Evolutionary conservation across 768 basidiomycete genomes (phyloP), one percentile per base, ranked within the genome.

Genomic region (Megacollybia marginata): DNA sequence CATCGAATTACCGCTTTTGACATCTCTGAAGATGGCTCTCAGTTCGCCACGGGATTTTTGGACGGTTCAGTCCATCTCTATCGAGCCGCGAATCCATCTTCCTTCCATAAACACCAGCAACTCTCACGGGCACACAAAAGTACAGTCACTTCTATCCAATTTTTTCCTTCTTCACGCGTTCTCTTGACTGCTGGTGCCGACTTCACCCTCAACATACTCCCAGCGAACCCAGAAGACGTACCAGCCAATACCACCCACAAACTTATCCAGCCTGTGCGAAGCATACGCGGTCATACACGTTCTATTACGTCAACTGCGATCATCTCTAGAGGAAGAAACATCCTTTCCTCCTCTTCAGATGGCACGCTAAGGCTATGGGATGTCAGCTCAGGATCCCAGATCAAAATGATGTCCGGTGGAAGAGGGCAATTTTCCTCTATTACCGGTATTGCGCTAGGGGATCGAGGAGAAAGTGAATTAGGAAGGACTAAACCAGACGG

Each of bases 311-410:
- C 74, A 5, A 75, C 77, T 0, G 73, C 70, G 2, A 87, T 91
- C 54, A 67, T 91, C 36, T 75, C 76, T 0, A 69, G 77, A 2
- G 89, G 89, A 0, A 74, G 79, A 19, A 81, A 82, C 56, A 62
- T 92, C 45, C 57, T 92, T 6, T 85, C 85, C 9, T 67, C 75
- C 5, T 78, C 82, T 0, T 79, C 82, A 49, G 88, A 92, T 60
- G 78, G 80, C 2, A 83, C 82, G 0, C 59, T 89, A 19, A 73
- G 80, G 44, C 66, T 88, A 4, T 90, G 89, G 88, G 83, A 88
- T 53, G 78, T 89, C 8, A 73, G 79, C 2, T 68, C 71, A 8
- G 77, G 76, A 2, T 62, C 69, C 18, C 69, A 74, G 51, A 70
- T 82, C 9, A 60, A 70, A 9, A 66, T 75, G 11, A 52, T 85